These are phyloP conservation scores for Coriaria nepalensis DNA, from an alignment of 306 rosid genomes.

Conservation along the genomic window DNA sequence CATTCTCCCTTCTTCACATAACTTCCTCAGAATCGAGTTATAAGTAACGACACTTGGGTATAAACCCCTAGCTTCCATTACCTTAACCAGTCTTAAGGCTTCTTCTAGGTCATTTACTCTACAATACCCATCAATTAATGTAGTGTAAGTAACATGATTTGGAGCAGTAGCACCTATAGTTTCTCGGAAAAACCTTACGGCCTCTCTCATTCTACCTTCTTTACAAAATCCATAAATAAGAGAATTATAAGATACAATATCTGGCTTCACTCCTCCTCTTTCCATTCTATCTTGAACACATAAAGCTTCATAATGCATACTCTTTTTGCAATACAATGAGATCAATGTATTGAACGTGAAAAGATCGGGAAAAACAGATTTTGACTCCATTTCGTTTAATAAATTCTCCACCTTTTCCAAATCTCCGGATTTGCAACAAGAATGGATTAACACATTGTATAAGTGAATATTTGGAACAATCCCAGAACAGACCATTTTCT, in stretches of 20 bases:
- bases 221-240: conserved; percentile 64
- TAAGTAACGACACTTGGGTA: conserved; percentile 67
- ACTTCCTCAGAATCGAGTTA: conserved; percentile 63
- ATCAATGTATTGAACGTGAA: conserved; percentile 78
- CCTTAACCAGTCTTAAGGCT: conserved; percentile 43
- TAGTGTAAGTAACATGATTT: conserved; percentile 66
- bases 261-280: conserved; percentile 58
- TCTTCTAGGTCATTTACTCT: conserved; percentile 52
- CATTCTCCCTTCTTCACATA: conserved; percentile 69
- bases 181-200: conserved; percentile 55
- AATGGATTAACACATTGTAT: conserved; percentile 74
- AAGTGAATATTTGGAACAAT: conserved; percentile 48
- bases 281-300: conserved; percentile 65
- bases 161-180: conserved; percentile 33
- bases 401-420: conserved; percentile 49
- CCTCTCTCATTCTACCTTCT: conserved; percentile 86
- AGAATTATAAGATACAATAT: conserved; percentile 65
- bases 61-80: conserved; percentile 62
- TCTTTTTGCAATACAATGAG: conserved; percentile 48
- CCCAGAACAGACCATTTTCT: conserved; percentile 40
- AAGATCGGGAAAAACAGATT: conserved; percentile 54
- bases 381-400: conserved; percentile 57
- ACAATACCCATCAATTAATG: conserved; percentile 75
- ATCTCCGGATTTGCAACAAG: conserved; percentile 71
- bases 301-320: conserved; percentile 79